These are phyloP conservation scores for Cubamyces lactineus DNA, from an alignment of 768 basidiomycete genomes.

Conservation along the genomic window DNA sequence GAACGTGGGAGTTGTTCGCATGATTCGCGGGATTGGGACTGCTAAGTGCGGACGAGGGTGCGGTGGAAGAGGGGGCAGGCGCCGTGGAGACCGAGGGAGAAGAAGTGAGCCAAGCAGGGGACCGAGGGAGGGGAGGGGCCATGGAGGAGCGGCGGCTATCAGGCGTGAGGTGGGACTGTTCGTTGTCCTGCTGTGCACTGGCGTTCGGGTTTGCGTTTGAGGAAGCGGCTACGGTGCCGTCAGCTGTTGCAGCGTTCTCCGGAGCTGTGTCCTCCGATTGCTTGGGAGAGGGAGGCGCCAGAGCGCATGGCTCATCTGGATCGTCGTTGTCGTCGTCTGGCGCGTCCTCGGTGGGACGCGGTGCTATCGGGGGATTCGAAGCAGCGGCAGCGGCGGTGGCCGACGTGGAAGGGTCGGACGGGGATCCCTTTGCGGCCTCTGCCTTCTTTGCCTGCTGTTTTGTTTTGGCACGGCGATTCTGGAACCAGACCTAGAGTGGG, in stretches of 20 bases:
- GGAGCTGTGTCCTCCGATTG: constrained; percentile 4
- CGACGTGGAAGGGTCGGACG: not conserved
- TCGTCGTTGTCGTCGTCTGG: constrained; percentile 12
- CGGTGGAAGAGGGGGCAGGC: constrained; percentile 2
- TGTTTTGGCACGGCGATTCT: constrained; percentile 88
- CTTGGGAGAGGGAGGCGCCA: constrained; percentile 8
- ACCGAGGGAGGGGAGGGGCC: constrained; percentile 10
- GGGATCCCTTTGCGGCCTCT: constrained; percentile 15
- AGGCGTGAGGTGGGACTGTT: constrained; percentile 11
- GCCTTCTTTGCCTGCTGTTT: constrained; percentile 64
- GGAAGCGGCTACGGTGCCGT: not conserved
- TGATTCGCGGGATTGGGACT: constrained; percentile 13
- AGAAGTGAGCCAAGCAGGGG: constrained; percentile 1
- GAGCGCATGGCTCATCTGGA: constrained; percentile 11
- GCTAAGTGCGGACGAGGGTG: constrained; percentile 10
- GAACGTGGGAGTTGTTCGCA: constrained; percentile 16
- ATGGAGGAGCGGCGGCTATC: constrained; percentile 16
- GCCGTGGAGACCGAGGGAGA: constrained; percentile 16
- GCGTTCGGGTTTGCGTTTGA: constrained; percentile 6
- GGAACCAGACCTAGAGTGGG: constrained; percentile 79
- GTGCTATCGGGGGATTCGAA: not conserved
- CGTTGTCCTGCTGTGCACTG: constrained; percentile 6
- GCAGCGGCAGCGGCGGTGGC: constrained; percentile 5
- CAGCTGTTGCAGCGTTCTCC: not conserved
- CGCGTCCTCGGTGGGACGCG: not conserved